Base-by-base conservation (phyloP, 1,284 basidiomycete species). In the Austroboletus sp. region DNA sequence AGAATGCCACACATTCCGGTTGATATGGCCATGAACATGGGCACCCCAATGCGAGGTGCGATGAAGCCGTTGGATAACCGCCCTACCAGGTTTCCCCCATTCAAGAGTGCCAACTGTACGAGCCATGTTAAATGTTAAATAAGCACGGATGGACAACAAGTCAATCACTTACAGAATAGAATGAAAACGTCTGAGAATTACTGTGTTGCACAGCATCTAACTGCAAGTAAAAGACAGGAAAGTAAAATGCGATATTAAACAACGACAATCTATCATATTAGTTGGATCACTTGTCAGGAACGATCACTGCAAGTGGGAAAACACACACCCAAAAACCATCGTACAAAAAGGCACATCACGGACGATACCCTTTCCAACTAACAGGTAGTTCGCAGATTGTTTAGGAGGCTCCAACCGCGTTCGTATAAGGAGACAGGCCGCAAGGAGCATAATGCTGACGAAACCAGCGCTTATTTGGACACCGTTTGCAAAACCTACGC, bases 381-480 rank as follows among this genome's bases (percentile, higher is more conserved):
- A 19, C 36, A 62, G 31, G 33, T 65, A 61, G 37, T 47, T 56
- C 4, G 43, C 15, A 38, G 40, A 33, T 13, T 31, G 36, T 31
- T 47, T 49, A 9, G 54, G 54, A 9, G 57, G 53, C n/a, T 49
- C 48, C 44, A 65, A 33, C 19, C 63, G 65, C 7, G 66, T 55
- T 8, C 66, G 58, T 46, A 65, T 55, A 7, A 66, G 49, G n/a
- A 57, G 17, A 34, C 63, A 57, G 15, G 62, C 53, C 0, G 44
- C 36, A 11, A 65, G 12, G n/a, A 68, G 56, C 13, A 62, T 19
- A 17, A 42, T 39, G 8, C 48, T 65, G 35, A 64, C 19, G 10
- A 67, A 45, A 0, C 55, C 60, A 10, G 66, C 62, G 21, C 65
- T 68, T 34, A 56, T 55, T 19, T 60, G 60, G 9, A 67, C 62